Conservation (phyloP, 192 early-diverging fungal genomes). For the Coemansia sp. region DNA sequence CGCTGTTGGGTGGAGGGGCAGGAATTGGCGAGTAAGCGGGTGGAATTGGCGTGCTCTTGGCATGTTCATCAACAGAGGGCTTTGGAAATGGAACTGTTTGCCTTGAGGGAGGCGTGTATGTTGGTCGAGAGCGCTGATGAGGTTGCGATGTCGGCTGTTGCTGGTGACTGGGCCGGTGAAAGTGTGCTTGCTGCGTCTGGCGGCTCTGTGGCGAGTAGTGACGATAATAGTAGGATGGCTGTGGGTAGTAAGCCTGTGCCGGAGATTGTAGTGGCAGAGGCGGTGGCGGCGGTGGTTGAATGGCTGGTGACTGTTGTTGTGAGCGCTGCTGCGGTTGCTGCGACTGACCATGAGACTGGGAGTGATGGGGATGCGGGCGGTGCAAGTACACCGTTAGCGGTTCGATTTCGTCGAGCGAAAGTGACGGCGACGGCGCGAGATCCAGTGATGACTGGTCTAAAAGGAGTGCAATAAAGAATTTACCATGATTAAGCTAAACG, state of each 20-base stretch:
- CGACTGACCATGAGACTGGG: constrained; percentile 5
- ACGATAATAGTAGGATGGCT: constrained; percentile 11
- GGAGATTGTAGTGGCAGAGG: not conserved
- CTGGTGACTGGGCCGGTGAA: not conserved
- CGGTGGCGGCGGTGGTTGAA: not conserved
- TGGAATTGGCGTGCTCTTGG: not conserved
- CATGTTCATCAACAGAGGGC: not conserved
- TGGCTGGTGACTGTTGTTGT: constrained; percentile 3
- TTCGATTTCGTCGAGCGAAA: constrained; percentile 31
- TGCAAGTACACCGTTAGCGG: constrained; percentile 40
- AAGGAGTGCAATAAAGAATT: not conserved
- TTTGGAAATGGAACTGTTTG: constrained; percentile 22
- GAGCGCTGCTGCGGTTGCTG: constrained; percentile 9
- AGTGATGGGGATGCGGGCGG: constrained; percentile 21
- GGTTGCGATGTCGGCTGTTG: constrained; percentile 7
- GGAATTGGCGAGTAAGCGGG: not conserved
- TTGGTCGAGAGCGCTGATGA: not conserved
- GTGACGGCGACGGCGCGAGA: constrained; percentile 26
- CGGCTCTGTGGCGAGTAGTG: constrained; percentile 11
- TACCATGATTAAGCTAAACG: not conserved
- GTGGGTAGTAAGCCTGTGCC: constrained; percentile 12
- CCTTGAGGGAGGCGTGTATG: constrained; percentile 1
- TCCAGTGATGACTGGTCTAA: constrained; percentile 30
- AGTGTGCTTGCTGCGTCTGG: not conserved
- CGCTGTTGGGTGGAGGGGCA: not conserved